Base-by-base conservation (phyloP, 2,329 filamentous ascomycete species). In the Xylariaceae sp. region DNA sequence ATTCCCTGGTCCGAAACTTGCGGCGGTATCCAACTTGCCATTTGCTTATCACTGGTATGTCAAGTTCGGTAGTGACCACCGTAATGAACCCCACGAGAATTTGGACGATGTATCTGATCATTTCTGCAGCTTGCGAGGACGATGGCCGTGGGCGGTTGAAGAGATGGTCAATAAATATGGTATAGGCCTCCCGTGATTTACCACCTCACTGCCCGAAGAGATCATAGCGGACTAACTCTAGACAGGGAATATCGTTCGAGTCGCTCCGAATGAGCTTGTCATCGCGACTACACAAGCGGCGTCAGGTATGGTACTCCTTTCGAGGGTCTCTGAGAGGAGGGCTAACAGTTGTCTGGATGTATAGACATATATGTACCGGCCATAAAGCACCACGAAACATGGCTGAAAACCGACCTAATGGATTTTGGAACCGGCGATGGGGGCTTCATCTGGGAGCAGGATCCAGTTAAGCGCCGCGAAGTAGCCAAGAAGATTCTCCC, bases 401-500 rank as follows among this genome's bases (percentile, higher is more conserved):
- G 29, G 12, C 6, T 39, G 3, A 47, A 46, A 26, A 47, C 44
- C 10, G 36, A 44, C 21, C n/a, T 44, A 3, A 38, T 40, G 40
- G 39, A 47, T 21, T 40, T 38, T 26, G 44, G 40, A 10, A 18
- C 26, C 5, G 36, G 37, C 13, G 40, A 44, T 23, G 6, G 18
- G 12, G 44, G 43, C 13, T 37, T 46, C 33, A 42, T 38, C 12
- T 45, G 38, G 40, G 43, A 47, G 28, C 10, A 15, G 12, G 44
- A 47, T 25, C 40, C 40, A 9, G 40, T 30, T 15, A 42, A 40
- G 26, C 38, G 38, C 23, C 27, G 29, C 5, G 32, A 35, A n/a
- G 36, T 44, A 2, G 38, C 38, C 2, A 46, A 42, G 21, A 42
- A 38, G 30, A n/a, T 46, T 11, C 19, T 39, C 6, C 43, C 43